Evolutionary conservation across 2,329 filamentous ascomycete genomes (phyloP).

Genomic region (Aspergillus arachidicola): DNA sequence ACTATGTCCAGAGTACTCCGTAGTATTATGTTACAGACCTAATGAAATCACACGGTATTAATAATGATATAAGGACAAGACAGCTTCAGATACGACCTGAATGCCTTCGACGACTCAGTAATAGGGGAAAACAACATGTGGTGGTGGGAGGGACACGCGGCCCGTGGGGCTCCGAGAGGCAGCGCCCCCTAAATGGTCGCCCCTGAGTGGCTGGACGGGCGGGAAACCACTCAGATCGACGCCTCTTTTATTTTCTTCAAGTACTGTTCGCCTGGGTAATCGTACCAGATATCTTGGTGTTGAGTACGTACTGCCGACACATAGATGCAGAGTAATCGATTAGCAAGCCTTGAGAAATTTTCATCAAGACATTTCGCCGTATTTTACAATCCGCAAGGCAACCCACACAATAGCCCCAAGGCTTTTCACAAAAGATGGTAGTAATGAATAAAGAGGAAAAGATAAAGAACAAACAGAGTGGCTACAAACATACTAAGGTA

Average conservation of each 20-base stretch:
- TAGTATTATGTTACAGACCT: not conserved
- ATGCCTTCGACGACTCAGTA: not conserved
- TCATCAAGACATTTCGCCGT: not conserved
- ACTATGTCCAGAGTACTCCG: not conserved
- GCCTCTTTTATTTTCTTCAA: conserved; percentile 1
- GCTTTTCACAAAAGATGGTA: not conserved
- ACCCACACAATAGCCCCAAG: not conserved
- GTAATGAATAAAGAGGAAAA: not conserved
- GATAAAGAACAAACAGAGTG: not conserved
- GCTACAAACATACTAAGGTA: not conserved
- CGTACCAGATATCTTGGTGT: not conserved
- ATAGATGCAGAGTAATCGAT: not conserved
- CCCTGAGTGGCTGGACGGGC: conserved; percentile 21
- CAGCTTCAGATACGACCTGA: not conserved
- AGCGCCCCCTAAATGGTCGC: conserved; percentile 6
- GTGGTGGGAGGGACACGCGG: conserved; percentile 25
- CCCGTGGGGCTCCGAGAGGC: conserved; percentile 22
- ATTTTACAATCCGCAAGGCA: not conserved
- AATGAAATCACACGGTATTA: not conserved
- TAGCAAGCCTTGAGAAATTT: not conserved
- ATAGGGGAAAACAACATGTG: conserved; percentile 9
- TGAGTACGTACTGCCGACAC: not conserved
- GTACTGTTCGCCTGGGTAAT: not conserved
- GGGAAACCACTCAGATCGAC: conserved; percentile 24
- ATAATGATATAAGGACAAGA: not conserved